Conservation (phyloP, 768 basidiomycete species). For the Boletus vinaceobasis region DNA sequence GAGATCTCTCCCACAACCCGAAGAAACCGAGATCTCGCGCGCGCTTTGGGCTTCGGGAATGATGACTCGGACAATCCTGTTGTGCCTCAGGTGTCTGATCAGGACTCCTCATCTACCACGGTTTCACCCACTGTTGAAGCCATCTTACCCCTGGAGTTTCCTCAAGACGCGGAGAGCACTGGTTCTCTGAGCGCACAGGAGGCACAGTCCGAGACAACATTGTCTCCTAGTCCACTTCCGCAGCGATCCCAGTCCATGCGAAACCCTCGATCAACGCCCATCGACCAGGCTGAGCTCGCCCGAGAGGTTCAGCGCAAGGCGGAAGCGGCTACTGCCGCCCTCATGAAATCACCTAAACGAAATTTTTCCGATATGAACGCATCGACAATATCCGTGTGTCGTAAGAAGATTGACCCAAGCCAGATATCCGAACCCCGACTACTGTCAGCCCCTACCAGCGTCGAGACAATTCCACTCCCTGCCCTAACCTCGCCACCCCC, state of each 20-base stretch:
- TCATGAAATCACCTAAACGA: conserved; percentile 48
- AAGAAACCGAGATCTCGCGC: conserved; percentile 71
- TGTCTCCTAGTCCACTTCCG: conserved; percentile 20
- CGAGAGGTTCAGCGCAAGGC: conserved; percentile 66
- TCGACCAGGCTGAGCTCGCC: conserved; percentile 55
- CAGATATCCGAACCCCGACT: conserved; percentile 66
- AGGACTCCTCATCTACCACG: conserved; percentile 29
- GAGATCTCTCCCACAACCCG: conserved; percentile 52
- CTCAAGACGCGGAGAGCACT: conserved; percentile 15
- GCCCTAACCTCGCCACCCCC: conserved; percentile 31
- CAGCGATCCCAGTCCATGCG: conserved; percentile 36
- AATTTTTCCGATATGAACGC: conserved; percentile 41
- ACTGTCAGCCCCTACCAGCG: conserved; percentile 63
- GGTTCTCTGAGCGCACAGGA: conserved; percentile 2
- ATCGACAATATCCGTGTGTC: conserved; percentile 40
- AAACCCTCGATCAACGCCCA: conserved; percentile 37
- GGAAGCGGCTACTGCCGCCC: conserved; percentile 61
- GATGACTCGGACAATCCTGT: conserved; percentile 34
- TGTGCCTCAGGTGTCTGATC: conserved; percentile 19
- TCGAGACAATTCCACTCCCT: conserved; percentile 63
- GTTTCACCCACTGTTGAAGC: conserved; percentile 35
- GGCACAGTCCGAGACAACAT: neutral
- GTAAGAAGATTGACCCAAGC: conserved; percentile 57
- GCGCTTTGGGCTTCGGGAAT: conserved; percentile 62
- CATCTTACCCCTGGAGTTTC: conserved; percentile 25